Evolutionary conservation across 495 filamentous ascomycete species (phyloP), one percentile per base, ranked within the genome.

Genomic region (Penicillium argentinense): DNA sequence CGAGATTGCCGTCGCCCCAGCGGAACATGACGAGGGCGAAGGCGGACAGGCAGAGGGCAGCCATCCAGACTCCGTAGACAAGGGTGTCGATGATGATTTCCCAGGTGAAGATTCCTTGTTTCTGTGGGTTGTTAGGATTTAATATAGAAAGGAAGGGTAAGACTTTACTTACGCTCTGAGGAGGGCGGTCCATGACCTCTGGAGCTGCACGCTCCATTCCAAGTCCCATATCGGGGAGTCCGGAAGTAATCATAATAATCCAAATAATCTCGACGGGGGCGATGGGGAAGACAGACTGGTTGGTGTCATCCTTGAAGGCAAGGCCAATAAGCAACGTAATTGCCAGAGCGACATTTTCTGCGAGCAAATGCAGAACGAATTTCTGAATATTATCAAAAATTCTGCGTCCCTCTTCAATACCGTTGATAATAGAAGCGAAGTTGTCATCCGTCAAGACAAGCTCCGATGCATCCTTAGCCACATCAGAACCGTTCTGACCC

Each of bases 391-490:
- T 89, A 61, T 88, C 84, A 49, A 88, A 88, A 49, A 87, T 82
- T 3, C 85, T 74, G 5, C 85, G 75, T 12, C 85, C 85, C 56
- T 89, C 85, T 52, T 86, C 80, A 33, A 88, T 79, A 6, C 84
- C 83, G 37, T 84, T 82, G 21, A 91, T 81, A 36, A 89, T 93
- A 2, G 81, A 85, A 11, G 87, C 88, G 56, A 95, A 95, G 65
- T 91, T 91, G 62, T 92, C 89, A 49, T 89, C 85, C 0, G 84
- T 81, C 21, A 95, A 73, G 11, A 95, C 82, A 62, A 95, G 82
- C 50, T 89, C 86, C 0, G 87, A 85, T 3, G 89, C 89, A 56
- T 91, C 87, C 59, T 89, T 91, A n/a, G 89, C 86, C 16, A 92
- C 88, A 63, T 95, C 89, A 22, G 82, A 86, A 1, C 89, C 88